phyloP scores from a whole-genome alignment of 208 protist species.

The Trypanosoma brucei region DNA sequence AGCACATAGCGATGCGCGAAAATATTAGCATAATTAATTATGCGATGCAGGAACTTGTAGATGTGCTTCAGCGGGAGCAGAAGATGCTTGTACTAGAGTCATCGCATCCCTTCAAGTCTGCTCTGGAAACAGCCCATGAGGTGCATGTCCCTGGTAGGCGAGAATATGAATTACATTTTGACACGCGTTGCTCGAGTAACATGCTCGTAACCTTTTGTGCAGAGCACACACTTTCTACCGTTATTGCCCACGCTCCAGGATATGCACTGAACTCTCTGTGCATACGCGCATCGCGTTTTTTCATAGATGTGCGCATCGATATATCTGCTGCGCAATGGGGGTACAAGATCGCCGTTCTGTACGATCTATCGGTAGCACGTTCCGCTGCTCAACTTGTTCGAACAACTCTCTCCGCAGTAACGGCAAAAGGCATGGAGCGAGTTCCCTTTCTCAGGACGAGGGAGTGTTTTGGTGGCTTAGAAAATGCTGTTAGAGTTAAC shows the following conservation, averaged over 20 bases:
- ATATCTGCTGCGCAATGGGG: slow-evolving; percentile 68
- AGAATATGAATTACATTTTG: slow-evolving; percentile 70
- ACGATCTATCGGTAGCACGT: slow-evolving; percentile 51
- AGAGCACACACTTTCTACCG: slow-evolving; percentile 39
- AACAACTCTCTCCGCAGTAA: slow-evolving; percentile 34
- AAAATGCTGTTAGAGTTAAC: slow-evolving; percentile 36
- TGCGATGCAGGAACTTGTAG: slow-evolving; percentile 33
- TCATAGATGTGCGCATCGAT: slow-evolving; percentile 57
- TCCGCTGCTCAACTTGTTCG: slow-evolving; percentile 61
- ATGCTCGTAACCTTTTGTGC: slow-evolving; percentile 58
- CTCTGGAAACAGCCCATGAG: slow-evolving; percentile 46
- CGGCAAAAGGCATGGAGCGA: slow-evolving; percentile 13
- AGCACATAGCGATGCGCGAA: slow-evolving; percentile 10
- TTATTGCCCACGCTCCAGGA: slow-evolving; percentile 51
- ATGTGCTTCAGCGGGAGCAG: slow-evolving; percentile 42
- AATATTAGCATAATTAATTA: slow-evolving; percentile 18
- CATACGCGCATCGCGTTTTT: slow-evolving; percentile 54
- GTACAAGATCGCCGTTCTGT: slow-evolving; percentile 74
- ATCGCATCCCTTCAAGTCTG: slow-evolving; percentile 57
- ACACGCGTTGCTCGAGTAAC: slow-evolving; percentile 51
- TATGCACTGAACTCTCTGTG: slow-evolving; percentile 45
- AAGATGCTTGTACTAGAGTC: slow-evolving; percentile 67
- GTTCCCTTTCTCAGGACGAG: slow-evolving; percentile 27
- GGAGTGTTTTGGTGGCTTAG: slow-evolving; percentile 52
- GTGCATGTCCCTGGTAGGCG: slow-evolving; percentile 41